Conservation (phyloP, 1,139 yeast species). For the Zygosaccharomyces pseudobailii region DNA sequence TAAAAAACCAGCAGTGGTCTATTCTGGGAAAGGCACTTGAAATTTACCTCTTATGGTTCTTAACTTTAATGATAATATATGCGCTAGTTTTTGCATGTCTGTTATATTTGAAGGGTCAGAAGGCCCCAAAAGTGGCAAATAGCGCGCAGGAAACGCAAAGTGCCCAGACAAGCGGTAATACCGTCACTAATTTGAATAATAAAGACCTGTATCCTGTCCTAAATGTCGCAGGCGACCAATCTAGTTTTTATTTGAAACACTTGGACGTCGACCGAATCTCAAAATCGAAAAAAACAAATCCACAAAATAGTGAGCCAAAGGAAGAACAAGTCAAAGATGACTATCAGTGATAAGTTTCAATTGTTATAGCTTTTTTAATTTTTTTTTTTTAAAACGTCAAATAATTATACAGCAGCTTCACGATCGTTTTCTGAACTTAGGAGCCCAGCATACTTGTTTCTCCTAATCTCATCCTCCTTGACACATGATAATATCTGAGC, state of each 20-base stretch:
- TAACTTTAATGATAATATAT: constrained; percentile 1
- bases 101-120: background rate
- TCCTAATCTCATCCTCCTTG: constrained; percentile 47
- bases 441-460: constrained; percentile 32
- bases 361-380: background rate
- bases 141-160: background rate
- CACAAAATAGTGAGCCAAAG: background rate
- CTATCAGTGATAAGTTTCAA: too few relatives aligned
- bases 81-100: constrained; percentile 2
- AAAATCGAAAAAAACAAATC: background rate
- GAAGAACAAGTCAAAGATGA: background rate
- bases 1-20: constrained; percentile 3
- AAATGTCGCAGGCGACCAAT: constrained; percentile 5
- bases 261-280: constrained; percentile 2
- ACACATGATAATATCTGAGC: constrained; percentile 55
- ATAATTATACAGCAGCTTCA: constrained; percentile 6
- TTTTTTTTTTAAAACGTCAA: background rate
- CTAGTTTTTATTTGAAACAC: constrained; percentile 2
- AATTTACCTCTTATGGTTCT: background rate
- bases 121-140: background rate
- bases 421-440: constrained; percentile 35
- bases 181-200: constrained; percentile 1
- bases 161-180: background rate
- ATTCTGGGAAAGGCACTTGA: constrained; percentile 3
- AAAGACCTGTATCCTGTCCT: constrained; percentile 7